Evolutionary conservation across 2,329 filamentous ascomycete species (phyloP), one percentile per base, ranked within the genome.

Genomic region (Phyllosticta paracitricarpa): DNA sequence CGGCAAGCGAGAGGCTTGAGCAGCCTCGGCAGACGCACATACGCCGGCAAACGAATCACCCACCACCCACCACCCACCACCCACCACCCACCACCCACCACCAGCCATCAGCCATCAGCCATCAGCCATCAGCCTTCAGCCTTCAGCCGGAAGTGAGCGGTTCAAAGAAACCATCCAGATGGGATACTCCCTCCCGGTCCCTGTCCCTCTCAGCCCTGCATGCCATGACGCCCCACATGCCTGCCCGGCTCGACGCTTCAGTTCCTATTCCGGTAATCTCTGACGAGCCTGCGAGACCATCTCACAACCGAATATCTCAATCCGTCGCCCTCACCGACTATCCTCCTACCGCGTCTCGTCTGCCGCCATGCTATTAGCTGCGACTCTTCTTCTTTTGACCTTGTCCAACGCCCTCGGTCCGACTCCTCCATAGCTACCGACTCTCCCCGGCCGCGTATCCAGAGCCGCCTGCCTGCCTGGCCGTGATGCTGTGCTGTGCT

Each of bases 181-280:
- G 19, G 19, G 19, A 22, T 22, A 22, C 19, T 22, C 19, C 19
- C 19, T 22, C 19, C 19, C 19, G 2, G 24, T 53, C 51, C 40
- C 58, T 17, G n/a, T n/a, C n/a, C n/a, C 51, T 51, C 52, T 51
- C 54, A 56, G 53, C 54, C 48, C 58, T 56, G 54, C 58, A 54
- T 25, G 51, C 22, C 58, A 28, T 54, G 10, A 24, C 53, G 28
- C 12, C 19, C 24, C 57, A 30, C 57, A 10, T 22, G 19, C 35
- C 25, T 33, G 19, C 35, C 25, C 22, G 54, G 54, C 28, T 25
- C 55, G 58, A 40, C 58, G 58, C 54, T 52, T 56, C 19, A 22
- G 19, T 22, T 40, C 58, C 58, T 40, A 40, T 51, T 61, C 58
- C 25, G 54, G 58, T 30, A 61, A 26, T 61, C 54, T 61, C 58